Conservation (phyloP, 225 moss, liverwort and hornwort genomes). For the Lunularia cruciata region DNA sequence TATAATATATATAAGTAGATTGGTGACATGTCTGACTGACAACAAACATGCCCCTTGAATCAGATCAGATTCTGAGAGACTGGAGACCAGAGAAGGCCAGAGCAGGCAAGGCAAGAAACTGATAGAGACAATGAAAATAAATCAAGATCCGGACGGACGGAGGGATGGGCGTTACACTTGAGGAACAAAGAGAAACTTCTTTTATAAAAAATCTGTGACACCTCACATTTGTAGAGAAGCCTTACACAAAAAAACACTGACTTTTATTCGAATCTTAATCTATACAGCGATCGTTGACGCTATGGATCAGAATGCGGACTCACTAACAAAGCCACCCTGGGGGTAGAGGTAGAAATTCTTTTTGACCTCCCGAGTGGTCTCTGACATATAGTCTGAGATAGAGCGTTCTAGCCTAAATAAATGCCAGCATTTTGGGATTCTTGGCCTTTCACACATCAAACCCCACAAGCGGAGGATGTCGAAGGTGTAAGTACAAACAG, state of each 20-base stretch:
- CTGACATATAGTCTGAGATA: neutral
- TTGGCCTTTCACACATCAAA: conserved; percentile 11
- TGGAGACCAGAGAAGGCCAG: no score
- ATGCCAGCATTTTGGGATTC: neutral
- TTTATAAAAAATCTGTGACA: conserved; percentile 9
- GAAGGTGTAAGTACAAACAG: conserved; percentile 7
- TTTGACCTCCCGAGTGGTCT: neutral
- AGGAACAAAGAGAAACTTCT: neutral
- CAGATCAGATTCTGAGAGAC: no score
- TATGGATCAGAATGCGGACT: conserved; percentile 14
- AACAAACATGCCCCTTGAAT: no score
- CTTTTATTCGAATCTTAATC: conserved; percentile 27
- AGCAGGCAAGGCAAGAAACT: no score
- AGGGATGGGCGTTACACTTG: no score
- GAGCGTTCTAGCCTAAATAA: conserved; percentile 2
- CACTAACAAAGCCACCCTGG: neutral
- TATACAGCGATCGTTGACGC: conserved; percentile 25
- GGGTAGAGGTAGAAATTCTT: neutral
- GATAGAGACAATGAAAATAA: no score
- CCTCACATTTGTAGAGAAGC: conserved; percentile 3
- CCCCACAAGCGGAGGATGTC: conserved; percentile 12
- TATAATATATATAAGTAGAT: no score
- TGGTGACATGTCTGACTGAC: no score
- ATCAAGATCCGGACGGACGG: no score
- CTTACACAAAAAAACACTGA: conserved; percentile 10